Base-by-base conservation (phyloP, 805 yeast genomes). In the Candida morakotiae region DNA sequence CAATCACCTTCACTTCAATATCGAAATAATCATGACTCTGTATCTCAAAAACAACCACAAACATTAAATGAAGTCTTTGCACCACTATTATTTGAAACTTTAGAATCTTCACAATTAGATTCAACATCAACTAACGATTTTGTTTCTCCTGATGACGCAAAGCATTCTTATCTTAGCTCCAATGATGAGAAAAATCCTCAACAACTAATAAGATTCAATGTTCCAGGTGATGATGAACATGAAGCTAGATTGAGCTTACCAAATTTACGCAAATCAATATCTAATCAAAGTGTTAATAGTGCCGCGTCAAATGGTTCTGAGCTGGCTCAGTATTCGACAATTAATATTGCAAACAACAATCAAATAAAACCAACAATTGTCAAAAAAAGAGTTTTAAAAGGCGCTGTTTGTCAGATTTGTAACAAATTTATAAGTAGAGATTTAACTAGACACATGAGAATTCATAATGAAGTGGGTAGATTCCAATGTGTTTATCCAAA, bases 401-500 rank as follows among this genome's bases (percentile, higher is more conserved):
- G 70, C 9, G 56, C 69, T 16, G 51, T 56, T 9, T 67, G 73
- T 39, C 38, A 58, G 6, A 47, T 67, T 11, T 67, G 73, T 45
- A 67, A 59, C 37, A 64, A 64, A 42, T 63, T 48, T 46, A 67
- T 67, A 37, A 57, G 64, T 36, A 45, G 73, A 31, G 73, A 67
- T 44, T 48, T 64, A 34, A 61, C 65, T 5, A 46, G 73, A 28
- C 73, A 67, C 44, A 53, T 66, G 55, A 51, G 73, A 26, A 67
- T 63, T 28, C 73, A 67, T 48, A 64, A 67, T 43, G 70, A 63
- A 33, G 51, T 62, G 8, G 71, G 72, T 3, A 45, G 73, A 18
- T 67, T 67, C 40, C 64, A 62, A 43, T 67, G 73, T 44, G 64
- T 65, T 14, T 67, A 60, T 41, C 71, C 72, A 1, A 56, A 57